Conservation (phyloP, 2,329 filamentous ascomycete species). For the Colletotrichum tofieldiae region DNA sequence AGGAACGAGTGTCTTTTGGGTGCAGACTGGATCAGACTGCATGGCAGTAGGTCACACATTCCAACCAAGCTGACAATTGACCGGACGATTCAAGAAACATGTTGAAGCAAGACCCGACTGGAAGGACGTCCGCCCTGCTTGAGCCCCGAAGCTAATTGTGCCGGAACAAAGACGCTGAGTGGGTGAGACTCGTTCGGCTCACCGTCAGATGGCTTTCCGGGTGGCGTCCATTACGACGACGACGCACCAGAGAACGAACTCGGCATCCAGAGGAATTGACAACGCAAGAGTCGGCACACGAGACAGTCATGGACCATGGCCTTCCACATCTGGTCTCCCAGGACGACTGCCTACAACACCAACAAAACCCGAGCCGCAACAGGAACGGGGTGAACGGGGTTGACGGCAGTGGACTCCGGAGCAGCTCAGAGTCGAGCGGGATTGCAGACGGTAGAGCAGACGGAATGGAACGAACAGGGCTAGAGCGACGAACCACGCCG, state of each 20-base stretch:
- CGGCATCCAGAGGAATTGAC: slow-evolving; percentile 24
- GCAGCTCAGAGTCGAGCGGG: neutral
- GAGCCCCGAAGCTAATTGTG: slow-evolving; percentile 34
- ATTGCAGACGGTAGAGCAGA: slow-evolving; percentile 4
- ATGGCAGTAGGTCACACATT: slow-evolving; percentile 13
- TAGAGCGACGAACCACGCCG: slow-evolving; percentile 30
- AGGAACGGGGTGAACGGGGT: slow-evolving; percentile 8
- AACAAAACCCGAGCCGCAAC: slow-evolving; percentile 41
- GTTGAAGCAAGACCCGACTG: slow-evolving; percentile 38
- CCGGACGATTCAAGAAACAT: slow-evolving; percentile 34
- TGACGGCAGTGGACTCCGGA: neutral
- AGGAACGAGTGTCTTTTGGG: slow-evolving; percentile 11
- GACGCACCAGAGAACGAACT: slow-evolving; percentile 27
- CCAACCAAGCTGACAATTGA: slow-evolving; percentile 2
- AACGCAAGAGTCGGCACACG: slow-evolving; percentile 19
- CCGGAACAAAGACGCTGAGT: slow-evolving; percentile 27
- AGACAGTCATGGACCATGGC: slow-evolving; percentile 35
- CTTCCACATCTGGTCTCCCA: slow-evolving; percentile 26
- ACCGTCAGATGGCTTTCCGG: slow-evolving; percentile 42
- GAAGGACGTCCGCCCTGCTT: slow-evolving; percentile 35
- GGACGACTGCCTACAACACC: slow-evolving; percentile 9
- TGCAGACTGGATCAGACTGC: slow-evolving; percentile 27
- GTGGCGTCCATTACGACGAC: slow-evolving; percentile 43
- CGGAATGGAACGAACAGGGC: slow-evolving; percentile 32
- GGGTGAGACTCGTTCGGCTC: slow-evolving; percentile 38